Evolutionary conservation across 306 rosid genomes (phyloP).

Genomic region (Cucumis hystrix): DNA sequence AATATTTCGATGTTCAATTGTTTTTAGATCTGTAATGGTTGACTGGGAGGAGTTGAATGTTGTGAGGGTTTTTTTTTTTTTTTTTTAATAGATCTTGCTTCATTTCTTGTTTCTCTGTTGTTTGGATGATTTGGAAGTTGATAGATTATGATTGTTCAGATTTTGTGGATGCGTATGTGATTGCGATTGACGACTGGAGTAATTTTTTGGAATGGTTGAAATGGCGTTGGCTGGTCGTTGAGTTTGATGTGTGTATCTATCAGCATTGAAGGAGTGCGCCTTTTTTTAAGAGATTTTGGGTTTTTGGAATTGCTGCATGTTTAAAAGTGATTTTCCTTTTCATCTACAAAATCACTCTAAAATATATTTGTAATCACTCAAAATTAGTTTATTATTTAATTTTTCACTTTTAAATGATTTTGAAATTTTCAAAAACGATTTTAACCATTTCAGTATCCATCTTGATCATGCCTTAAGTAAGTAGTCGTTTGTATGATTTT

Average conservation of each 20-base stretch:
- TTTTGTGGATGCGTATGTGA: background rate
- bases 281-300: background rate
- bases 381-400: no score
- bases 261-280: background rate
- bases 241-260: background rate
- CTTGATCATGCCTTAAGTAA: no score
- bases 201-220: background rate
- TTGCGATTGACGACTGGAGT: background rate
- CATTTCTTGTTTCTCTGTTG: background rate
- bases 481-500: no score
- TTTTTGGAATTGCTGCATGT: background rate
- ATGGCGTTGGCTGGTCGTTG: background rate
- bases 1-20: background rate
- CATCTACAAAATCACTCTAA: no score
- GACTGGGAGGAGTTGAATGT: background rate
- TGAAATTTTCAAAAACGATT: no score
- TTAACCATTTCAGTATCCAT: no score
- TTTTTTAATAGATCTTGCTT: background rate
- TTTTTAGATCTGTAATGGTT: conserved; percentile 1
- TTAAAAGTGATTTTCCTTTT: no score
- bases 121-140: background rate
- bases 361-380: no score
- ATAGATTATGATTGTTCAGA: background rate
- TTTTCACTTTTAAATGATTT: no score
- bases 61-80: background rate